phyloP scores from a whole-genome alignment of 2,329 filamentous ascomycete genomes.

The Ophiostoma angusticollis region DNA sequence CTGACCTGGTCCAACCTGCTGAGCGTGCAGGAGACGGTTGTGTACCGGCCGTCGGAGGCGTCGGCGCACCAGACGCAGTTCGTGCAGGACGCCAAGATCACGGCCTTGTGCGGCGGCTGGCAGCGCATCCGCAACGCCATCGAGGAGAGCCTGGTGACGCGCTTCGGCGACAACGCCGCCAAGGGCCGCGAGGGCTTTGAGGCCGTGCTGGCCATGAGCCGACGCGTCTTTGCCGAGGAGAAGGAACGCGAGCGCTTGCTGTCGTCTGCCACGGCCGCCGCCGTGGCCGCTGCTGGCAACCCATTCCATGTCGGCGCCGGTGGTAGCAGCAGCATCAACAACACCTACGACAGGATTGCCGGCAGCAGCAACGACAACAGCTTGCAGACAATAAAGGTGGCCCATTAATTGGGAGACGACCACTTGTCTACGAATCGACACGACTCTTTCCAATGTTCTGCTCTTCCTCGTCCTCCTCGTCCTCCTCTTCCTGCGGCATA shows the following conservation, averaged over 20 bases:
- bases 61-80: slow-evolving; percentile 58
- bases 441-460: background rate
- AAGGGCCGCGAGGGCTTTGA: slow-evolving; percentile 93
- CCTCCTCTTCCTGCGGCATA: background rate
- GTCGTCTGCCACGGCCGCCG: slow-evolving; percentile 12
- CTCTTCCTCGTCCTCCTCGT: background rate
- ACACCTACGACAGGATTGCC: background rate
- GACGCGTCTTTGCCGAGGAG: slow-evolving; percentile 84
- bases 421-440: no score
- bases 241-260: slow-evolving; percentile 43
- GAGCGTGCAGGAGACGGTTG: slow-evolving; percentile 83
- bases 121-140: slow-evolving; percentile 94
- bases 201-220: slow-evolving; percentile 82
- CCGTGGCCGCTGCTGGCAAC: slow-evolving; percentile 13
- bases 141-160: slow-evolving; percentile 74
- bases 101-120: slow-evolving; percentile 90
- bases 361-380: background rate
- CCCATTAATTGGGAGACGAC: background rate
- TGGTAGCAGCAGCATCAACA: background rate
- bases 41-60: slow-evolving; percentile 52
- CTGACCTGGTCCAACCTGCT: slow-evolving; percentile 85
- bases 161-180: slow-evolving; percentile 82
- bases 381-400: slow-evolving; percentile 1
- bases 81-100: slow-evolving; percentile 81
- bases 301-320: slow-evolving; percentile 9